A percentile compares a stretch with the other conserved stretches of the same genome.
Evolutionary conservation across 257 asterid species (phyloP).

Genomic region (Nicotiana sylvestris): DNA sequence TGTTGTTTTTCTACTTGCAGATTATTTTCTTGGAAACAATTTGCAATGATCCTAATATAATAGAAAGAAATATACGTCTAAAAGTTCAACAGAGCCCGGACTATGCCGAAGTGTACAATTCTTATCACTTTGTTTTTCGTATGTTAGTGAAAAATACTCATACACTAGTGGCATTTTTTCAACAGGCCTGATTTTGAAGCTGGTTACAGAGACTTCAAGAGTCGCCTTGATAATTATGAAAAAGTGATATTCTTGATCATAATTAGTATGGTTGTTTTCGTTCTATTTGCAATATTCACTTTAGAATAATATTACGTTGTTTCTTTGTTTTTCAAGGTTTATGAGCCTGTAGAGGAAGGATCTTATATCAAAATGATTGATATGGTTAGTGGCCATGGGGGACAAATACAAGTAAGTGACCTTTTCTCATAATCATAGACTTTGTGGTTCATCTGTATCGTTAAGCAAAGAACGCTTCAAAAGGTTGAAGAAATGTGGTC

Average conservation of each 20-base stretch:
- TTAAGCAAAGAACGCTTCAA: background rate
- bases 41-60: slow-evolving; percentile 78
- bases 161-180: slow-evolving; percentile 16
- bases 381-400: slow-evolving; percentile 96
- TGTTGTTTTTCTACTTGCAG: slow-evolving; percentile 35
- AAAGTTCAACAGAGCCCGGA: slow-evolving; percentile 99
- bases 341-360: slow-evolving; percentile 98
- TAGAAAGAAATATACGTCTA: slow-evolving; percentile 97
- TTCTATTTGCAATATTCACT: slow-evolving; percentile 1
- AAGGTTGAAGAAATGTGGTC: background rate
- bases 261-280: slow-evolving; percentile 13
- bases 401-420: slow-evolving; percentile 81
- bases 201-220: slow-evolving; percentile 89
- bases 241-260: slow-evolving; percentile 42
- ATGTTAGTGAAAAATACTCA: background rate
- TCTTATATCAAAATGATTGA: slow-evolving; percentile 97
- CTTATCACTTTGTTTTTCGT: slow-evolving; percentile 21
- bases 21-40: slow-evolving; percentile 88
- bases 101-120: slow-evolving; percentile 88
- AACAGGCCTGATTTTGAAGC: slow-evolving; percentile 98
- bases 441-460: slow-evolving; percentile 1
- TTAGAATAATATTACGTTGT: slow-evolving; percentile 12
- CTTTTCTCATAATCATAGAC: background rate
- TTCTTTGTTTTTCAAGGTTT: slow-evolving; percentile 43
- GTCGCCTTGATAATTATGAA: slow-evolving; percentile 87